Evolutionary conservation across 345 rosid species (phyloP).

Genomic region (Corchorus olitorius): DNA sequence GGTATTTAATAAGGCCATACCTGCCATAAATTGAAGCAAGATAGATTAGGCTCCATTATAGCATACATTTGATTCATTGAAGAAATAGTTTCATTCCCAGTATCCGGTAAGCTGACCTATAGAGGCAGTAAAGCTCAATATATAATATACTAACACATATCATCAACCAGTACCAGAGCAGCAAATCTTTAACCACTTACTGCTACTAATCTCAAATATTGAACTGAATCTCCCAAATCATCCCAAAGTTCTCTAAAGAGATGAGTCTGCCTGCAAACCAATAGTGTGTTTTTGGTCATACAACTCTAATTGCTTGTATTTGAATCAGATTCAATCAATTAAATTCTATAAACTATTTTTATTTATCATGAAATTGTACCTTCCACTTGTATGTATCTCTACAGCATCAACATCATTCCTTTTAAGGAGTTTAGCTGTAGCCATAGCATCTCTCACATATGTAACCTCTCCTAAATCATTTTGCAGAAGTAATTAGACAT

Average conservation of each 20-base stretch:
- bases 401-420: constrained; percentile 54
- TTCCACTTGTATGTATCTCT: constrained; percentile 69
- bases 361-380: constrained; percentile 27
- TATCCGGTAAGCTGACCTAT: constrained; percentile 57
- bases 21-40: constrained; percentile 65
- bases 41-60: constrained; percentile 46
- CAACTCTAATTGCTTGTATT: background rate
- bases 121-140: background rate
- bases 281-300: background rate
- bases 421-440: constrained; percentile 50
- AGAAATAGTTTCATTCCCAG: constrained; percentile 45
- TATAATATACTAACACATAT: background rate
- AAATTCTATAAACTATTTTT: background rate
- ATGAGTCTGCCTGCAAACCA: constrained; percentile 40
- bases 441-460: constrained; percentile 50
- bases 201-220: constrained; percentile 52
- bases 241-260: constrained; percentile 51
- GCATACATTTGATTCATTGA: constrained; percentile 54
- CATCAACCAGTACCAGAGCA: background rate
- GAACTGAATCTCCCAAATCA: constrained; percentile 44
- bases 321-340: background rate
- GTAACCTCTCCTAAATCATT: constrained; percentile 39
- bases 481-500: constrained; percentile 9
- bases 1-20: constrained; percentile 26
- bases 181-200: constrained; percentile 32